Conservation (phyloP, 176 grass and related monocot genomes). For the Avena insularis region DNA sequence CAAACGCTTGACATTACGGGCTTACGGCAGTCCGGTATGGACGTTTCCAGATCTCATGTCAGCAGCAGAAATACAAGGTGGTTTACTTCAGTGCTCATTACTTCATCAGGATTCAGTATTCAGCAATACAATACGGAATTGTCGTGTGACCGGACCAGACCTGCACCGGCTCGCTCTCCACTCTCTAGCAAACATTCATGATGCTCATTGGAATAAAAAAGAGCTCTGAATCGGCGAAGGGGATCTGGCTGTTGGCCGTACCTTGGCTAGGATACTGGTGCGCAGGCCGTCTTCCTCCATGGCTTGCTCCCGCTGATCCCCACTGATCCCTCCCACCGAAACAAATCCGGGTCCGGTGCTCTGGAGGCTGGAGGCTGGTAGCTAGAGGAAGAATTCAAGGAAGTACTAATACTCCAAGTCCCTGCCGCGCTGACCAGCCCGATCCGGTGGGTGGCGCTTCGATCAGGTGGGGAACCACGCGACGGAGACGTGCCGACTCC, state of each 20-base stretch:
- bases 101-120: neutral
- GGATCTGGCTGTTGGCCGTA: neutral
- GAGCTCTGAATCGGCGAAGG: neutral
- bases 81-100: neutral
- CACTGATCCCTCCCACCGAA: neutral
- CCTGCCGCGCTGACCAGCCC: neutral
- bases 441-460: neutral
- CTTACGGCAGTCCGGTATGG: neutral
- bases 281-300: slow-evolving; percentile 50
- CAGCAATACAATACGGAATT: neutral
- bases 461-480: neutral
- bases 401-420: neutral
- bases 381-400: neutral
- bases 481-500: neutral
- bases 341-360: neutral
- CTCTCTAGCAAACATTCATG: neutral
- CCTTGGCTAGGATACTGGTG: slow-evolving; percentile 43
- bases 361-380: neutral
- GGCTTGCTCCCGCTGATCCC: slow-evolving; percentile 7
- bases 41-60: neutral
- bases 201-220: neutral
- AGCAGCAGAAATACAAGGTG: slow-evolving; percentile 1
- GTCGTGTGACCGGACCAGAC: neutral
- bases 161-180: neutral
- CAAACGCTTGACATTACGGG: neutral